Conservation (phyloP, 1,284 basidiomycete species). For the Ustilago hordei region DNA sequence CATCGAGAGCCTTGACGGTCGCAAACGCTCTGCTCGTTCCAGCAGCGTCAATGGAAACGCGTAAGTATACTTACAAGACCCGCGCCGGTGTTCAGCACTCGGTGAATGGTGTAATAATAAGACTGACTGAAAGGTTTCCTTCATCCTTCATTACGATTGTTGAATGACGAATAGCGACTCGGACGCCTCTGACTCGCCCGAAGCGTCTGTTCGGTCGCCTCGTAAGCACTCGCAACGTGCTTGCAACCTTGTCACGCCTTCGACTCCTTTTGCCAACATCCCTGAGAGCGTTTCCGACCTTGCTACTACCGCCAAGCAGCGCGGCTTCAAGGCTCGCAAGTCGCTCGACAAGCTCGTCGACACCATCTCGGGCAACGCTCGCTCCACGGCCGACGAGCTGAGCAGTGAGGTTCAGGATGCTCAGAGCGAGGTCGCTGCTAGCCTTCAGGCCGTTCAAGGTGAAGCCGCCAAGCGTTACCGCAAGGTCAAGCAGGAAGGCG, state of each 20-base stretch:
- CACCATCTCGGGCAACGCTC: constrained; percentile 47
- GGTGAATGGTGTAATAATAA: too few species aligned
- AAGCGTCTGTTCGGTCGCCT: constrained; percentile 50
- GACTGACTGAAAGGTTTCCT: constrained; percentile 1
- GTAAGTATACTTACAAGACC: constrained; percentile 13
- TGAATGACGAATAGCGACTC: constrained; percentile 34
- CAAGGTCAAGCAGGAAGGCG: constrained; percentile 40
- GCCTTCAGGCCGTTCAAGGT: constrained; percentile 43
- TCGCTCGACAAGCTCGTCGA: constrained; percentile 57
- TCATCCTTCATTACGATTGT: not conserved
- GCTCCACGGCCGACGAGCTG: constrained; percentile 48
- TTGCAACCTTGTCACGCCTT: constrained; percentile 42
- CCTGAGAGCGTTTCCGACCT: constrained; percentile 33
- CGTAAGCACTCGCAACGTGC: constrained; percentile 59
- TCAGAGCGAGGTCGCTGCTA: constrained; percentile 48
- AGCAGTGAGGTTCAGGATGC: constrained; percentile 46
- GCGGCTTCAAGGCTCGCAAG: constrained; percentile 50
- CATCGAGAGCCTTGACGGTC: constrained; percentile 57
- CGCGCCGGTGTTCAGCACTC: not conserved
- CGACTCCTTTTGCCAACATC: constrained; percentile 37
- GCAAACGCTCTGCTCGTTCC: constrained; percentile 43
- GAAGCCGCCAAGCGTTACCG: constrained; percentile 38
- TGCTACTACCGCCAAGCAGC: constrained; percentile 35
- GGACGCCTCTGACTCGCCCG: constrained; percentile 58
- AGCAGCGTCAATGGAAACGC: constrained; percentile 51